These are phyloP conservation scores for Russula ochroleuca DNA, from an alignment of 768 basidiomycete genomes.

Conservation along the genomic window DNA sequence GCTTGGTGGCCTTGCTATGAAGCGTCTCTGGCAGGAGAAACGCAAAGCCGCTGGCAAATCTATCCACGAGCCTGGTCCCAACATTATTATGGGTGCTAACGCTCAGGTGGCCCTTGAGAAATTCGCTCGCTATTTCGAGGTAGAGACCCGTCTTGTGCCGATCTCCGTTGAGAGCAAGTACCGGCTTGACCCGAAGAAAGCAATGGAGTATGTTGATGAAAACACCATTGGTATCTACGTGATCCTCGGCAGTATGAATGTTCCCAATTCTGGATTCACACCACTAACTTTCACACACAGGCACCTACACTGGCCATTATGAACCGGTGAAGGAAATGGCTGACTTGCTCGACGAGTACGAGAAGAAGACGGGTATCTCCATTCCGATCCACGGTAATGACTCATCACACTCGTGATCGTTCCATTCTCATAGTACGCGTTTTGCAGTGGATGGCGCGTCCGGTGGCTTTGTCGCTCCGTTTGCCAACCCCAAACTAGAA, in stretches of 20 bases:
- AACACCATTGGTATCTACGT: slow-evolving; percentile 69
- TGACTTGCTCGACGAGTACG: slow-evolving; percentile 59
- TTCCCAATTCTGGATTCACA: not conserved
- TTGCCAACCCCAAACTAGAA: slow-evolving; percentile 46
- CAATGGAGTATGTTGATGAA: slow-evolving; percentile 63
- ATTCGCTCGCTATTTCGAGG: slow-evolving; percentile 64
- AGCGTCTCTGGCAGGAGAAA: slow-evolving; percentile 64
- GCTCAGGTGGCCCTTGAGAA: slow-evolving; percentile 70
- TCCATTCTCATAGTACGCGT: slow-evolving; percentile 14
- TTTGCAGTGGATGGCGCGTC: slow-evolving; percentile 52
- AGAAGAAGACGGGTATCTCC: slow-evolving; percentile 42
- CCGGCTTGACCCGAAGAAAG: slow-evolving; percentile 65
- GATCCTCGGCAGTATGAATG: slow-evolving; percentile 46
- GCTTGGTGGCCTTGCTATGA: slow-evolving; percentile 68
- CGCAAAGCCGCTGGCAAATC: slow-evolving; percentile 62
- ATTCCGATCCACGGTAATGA: slow-evolving; percentile 42
- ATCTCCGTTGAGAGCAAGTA: slow-evolving; percentile 67
- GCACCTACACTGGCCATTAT: slow-evolving; percentile 52
- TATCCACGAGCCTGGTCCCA: slow-evolving; percentile 61
- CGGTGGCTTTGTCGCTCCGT: slow-evolving; percentile 61
- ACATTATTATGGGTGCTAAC: slow-evolving; percentile 63
- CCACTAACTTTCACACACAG: slow-evolving; percentile 18
- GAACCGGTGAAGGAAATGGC: slow-evolving; percentile 87
- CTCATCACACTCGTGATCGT: not conserved
- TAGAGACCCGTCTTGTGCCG: slow-evolving; percentile 61